Evolutionary conservation across 768 basidiomycete species (phyloP).

Genomic region (Tylopilus balloui): DNA sequence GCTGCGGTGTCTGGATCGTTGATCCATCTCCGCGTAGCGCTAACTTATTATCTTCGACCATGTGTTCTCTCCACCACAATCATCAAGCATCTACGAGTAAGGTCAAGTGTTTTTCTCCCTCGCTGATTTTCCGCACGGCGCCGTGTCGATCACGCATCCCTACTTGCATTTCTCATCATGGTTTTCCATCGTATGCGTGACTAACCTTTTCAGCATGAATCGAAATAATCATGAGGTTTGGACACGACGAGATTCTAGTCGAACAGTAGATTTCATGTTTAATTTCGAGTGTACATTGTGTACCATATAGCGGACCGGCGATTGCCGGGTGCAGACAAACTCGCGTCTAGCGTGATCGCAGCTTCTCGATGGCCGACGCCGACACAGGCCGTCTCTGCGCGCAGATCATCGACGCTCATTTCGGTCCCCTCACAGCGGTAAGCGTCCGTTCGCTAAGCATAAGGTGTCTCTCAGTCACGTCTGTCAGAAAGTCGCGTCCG

Average conservation of each 20-base stretch:
- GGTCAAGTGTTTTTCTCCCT: slow-evolving; percentile 28
- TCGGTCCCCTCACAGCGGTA: slow-evolving; percentile 64
- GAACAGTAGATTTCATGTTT: slow-evolving; percentile 9
- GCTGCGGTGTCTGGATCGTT: neutral
- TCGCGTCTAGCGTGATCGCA: too few species aligned
- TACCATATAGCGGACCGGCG: neutral
- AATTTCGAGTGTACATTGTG: too few species aligned
- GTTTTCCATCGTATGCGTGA: slow-evolving; percentile 13
- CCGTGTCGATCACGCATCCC: neutral
- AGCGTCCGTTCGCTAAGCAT: slow-evolving; percentile 22
- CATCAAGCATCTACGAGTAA: slow-evolving; percentile 16
- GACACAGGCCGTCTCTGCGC: slow-evolving; percentile 57
- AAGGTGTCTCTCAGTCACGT: too few species aligned
- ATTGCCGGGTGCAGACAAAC: neutral
- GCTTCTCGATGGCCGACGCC: slow-evolving; percentile 71
- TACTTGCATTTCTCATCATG: neutral
- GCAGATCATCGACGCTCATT: slow-evolving; percentile 61
- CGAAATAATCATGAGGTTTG: slow-evolving; percentile 1
- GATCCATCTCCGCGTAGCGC: slow-evolving; percentile 5
- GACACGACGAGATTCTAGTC: neutral
- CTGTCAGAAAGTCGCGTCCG: slow-evolving; percentile 63
- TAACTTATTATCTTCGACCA: slow-evolving; percentile 28
- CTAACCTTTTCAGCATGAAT: slow-evolving; percentile 31
- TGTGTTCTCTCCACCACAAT: slow-evolving; percentile 8
- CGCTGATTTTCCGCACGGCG: neutral